Evolutionary conservation across 2,329 filamentous ascomycete genomes (phyloP).

Genomic region (Venturia pyrina): DNA sequence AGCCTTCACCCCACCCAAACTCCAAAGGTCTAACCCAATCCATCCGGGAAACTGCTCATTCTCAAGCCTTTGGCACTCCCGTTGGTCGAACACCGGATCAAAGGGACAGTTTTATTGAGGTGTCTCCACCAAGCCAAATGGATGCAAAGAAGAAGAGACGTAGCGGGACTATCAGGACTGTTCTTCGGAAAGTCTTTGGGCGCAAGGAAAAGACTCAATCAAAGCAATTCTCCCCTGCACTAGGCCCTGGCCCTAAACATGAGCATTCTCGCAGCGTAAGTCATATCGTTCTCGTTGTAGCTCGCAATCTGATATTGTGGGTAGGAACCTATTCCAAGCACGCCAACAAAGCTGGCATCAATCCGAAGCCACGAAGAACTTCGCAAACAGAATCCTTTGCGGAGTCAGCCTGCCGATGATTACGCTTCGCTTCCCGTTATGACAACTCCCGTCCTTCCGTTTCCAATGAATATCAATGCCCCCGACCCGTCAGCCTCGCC

Average conservation of each 20-base stretch:
- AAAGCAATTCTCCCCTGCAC: neutral
- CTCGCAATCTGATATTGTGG: neutral
- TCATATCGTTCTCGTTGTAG: neutral
- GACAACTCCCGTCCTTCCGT: slow-evolving; percentile 11
- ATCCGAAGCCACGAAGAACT: slow-evolving; percentile 4
- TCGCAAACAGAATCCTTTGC: neutral
- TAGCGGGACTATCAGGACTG: slow-evolving; percentile 12
- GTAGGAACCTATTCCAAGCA: slow-evolving; percentile 4
- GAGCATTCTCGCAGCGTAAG: slow-evolving; percentile 13
- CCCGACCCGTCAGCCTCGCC: slow-evolving; percentile 3
- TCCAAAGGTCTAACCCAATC: neutral
- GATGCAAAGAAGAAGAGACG: slow-evolving; percentile 9
- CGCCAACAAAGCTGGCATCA: neutral
- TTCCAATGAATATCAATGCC: slow-evolving; percentile 15
- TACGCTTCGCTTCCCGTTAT: neutral
- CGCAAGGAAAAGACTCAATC: slow-evolving; percentile 8
- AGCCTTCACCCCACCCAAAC: neutral
- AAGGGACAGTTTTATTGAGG: neutral
- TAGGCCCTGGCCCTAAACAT: slow-evolving; percentile 6
- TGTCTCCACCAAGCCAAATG: neutral
- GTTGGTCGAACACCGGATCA: neutral
- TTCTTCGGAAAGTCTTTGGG: slow-evolving; percentile 12
- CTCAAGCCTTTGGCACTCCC: neutral
- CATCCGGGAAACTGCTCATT: neutral
- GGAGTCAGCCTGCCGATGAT: neutral